Evolutionary conservation across 164 flowering plant genomes (phyloP).

Genomic region (Stephania cephalantha): DNA sequence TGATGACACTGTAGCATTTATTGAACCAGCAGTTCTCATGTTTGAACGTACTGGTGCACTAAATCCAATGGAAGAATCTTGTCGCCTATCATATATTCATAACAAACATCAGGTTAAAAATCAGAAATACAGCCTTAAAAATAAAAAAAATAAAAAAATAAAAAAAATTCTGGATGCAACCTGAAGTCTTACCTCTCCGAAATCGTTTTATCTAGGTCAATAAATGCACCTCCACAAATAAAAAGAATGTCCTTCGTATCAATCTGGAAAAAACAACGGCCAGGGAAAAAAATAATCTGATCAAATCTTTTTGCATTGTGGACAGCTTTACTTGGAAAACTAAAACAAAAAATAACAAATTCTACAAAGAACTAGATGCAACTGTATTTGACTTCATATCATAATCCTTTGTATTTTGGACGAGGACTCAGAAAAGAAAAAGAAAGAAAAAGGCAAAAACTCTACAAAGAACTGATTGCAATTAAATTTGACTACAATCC

Average conservation of each 20-base stretch:
- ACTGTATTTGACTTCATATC: no score
- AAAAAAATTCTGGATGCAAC: background rate
- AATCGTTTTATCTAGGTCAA: constrained; percentile 88
- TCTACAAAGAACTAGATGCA: no score
- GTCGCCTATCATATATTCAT: constrained; percentile 50
- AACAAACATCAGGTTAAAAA: constrained; percentile 13
- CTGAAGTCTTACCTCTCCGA: constrained; percentile 63
- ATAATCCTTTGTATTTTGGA: background rate
- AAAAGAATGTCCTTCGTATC: constrained; percentile 96
- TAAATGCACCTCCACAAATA: constrained; percentile 94
- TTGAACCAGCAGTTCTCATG: constrained; percentile 68
- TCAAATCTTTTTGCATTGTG: background rate
- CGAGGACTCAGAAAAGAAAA: background rate
- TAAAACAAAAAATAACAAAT: no score
- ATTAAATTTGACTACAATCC: background rate
- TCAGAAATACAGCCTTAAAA: background rate
- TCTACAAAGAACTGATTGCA: background rate
- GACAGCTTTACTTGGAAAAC: no score
- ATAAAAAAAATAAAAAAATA: no score
- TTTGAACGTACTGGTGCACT: constrained; percentile 95
- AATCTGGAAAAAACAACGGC: constrained; percentile 41
- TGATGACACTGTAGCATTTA: constrained; percentile 61
- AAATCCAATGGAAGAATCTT: constrained; percentile 95
- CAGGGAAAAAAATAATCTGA: background rate
- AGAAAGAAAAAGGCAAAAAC: background rate